Evolutionary conservation across 768 basidiomycete species (phyloP).

Genomic region (Dacryopinax primogenitus): DNA sequence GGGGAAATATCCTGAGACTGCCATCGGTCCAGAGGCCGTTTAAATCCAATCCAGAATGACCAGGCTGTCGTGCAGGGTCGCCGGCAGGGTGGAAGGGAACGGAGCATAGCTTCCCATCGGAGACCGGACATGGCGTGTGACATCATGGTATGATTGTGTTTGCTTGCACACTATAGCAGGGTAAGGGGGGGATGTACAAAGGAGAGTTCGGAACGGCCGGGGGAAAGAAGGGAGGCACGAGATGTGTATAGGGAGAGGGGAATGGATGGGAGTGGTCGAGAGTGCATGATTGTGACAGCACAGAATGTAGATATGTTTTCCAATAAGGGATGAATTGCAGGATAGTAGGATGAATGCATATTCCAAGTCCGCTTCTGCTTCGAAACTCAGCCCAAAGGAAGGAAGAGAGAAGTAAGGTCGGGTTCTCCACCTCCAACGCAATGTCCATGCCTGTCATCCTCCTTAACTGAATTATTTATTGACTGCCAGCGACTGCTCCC

Average conservation of each 20-base stretch:
- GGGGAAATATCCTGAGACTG: neutral
- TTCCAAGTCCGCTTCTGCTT: conserved; percentile 7
- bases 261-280: neutral
- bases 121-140: neutral
- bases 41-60: neutral
- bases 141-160: neutral
- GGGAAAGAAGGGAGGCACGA: neutral
- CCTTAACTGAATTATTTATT: no score
- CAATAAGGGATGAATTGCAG: neutral
- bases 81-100: neutral
- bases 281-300: neutral
- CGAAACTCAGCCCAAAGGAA: neutral
- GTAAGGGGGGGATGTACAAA: neutral
- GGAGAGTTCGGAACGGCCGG: neutral
- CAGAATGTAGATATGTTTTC: neutral
- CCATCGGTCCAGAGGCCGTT: neutral
- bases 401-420: neutral
- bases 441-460: no score
- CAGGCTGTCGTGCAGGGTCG: neutral
- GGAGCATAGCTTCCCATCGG: neutral
- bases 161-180: neutral
- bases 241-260: conserved; percentile 1
- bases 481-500: no score
- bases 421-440: neutral
- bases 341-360: neutral